Evolutionary conservation across 176 grass and related monocot species (phyloP).

Genomic region (Phragmites australis): DNA sequence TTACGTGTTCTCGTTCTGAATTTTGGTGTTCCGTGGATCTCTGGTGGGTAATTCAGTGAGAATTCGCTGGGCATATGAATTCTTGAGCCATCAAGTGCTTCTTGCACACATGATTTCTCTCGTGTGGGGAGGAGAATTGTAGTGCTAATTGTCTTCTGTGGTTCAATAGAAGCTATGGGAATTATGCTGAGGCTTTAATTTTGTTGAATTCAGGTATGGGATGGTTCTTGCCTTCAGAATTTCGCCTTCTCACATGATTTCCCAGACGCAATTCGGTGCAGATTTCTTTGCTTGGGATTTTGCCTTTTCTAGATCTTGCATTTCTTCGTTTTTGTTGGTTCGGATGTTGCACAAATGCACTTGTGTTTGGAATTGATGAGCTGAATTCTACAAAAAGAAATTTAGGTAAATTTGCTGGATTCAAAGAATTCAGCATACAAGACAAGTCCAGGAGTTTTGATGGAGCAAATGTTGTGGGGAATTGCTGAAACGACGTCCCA

Average conservation of each 20-base stretch:
- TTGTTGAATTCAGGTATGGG: slow-evolving; percentile 14
- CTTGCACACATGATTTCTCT: neutral
- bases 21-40: neutral
- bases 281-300: neutral
- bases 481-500: neutral
- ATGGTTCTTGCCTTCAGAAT: slow-evolving; percentile 8
- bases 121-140: neutral
- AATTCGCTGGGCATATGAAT: neutral
- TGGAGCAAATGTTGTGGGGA: neutral
- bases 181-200: neutral
- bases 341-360: neutral
- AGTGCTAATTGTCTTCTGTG: neutral
- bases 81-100: neutral
- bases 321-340: neutral
- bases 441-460: neutral
- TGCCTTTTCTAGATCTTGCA: slow-evolving; percentile 30
- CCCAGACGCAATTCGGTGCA: neutral
- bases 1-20: neutral
- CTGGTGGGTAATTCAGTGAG: neutral
- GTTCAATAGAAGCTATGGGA: neutral
- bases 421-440: neutral
- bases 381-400: neutral
- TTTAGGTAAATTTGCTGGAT: neutral
- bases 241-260: neutral
- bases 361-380: neutral